Base-by-base conservation (phyloP, 1,284 basidiomycete species). In the Schizopora paradoxa region DNA sequence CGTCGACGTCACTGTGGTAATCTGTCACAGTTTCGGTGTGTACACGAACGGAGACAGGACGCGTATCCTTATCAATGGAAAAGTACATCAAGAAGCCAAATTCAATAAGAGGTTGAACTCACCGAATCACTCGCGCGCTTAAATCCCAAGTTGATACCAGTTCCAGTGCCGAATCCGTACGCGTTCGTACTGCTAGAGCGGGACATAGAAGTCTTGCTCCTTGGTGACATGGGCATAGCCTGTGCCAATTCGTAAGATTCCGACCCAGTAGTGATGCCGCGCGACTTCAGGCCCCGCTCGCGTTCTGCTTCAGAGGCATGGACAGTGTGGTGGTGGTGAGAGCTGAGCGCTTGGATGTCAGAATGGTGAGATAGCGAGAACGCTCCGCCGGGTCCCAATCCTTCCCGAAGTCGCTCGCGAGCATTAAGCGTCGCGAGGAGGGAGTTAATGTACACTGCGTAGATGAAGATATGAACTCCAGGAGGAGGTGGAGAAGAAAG, bases 361-460 rank as follows among this genome's bases (percentile, higher is more conserved):
- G 14, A 5, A 26, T 27, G 29, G 38, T 31, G 6, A n/a, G 7
- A n/a, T 33, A 21, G 25, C 18, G 38, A 6, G 31, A 14, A 3
- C 23, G 32, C 18, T 26, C 16, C 14, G 11, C 10, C 14, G 22
- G 13, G 10, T 39, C 16, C 31, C 13, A 37, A n/a, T 11, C 38
- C 32, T 8, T 48, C 41, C 19, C 41, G 41, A 23, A 44, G 40
- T 19, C 33, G 18, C 18, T 34, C 41, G 13, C 42, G 32, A 6
- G 42, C 47, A 18, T 48, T 48, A 8, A 43, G n/a, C 19, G 33
- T 44, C 7, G 41, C 41, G 25, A 48, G 42, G 6, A 48, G 28
- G 16, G 41, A 27, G 35, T 48, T 44, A 22, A 44, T 28, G 23
- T 47, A 47, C 32, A 48, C 47, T 48, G 35, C 10, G n/a, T 31